These are phyloP conservation scores for Malus hybrid DNA, from an alignment of 331 rosid species.

Conservation along the genomic window DNA sequence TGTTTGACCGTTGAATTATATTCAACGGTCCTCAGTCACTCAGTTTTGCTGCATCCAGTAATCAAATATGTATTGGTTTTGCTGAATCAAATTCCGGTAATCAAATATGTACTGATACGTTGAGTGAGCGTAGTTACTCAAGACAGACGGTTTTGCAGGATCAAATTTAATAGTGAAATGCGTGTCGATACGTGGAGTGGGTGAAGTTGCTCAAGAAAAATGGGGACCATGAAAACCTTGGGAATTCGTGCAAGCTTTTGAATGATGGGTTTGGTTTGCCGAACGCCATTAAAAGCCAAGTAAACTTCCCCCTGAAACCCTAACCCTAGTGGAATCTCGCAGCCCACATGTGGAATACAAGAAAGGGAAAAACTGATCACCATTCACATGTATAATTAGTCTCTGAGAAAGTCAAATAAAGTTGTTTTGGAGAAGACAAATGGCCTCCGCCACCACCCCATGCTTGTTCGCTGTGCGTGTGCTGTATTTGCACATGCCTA, in stretches of 20 bases:
- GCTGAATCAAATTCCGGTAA: too few species aligned
- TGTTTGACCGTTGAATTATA: too few species aligned
- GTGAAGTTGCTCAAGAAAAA: too few species aligned
- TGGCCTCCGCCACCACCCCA: background rate
- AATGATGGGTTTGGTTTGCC: background rate
- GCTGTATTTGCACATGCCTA: background rate
- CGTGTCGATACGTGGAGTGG: too few species aligned
- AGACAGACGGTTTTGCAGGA: too few species aligned
- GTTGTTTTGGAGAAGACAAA: background rate
- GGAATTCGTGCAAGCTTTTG: background rate
- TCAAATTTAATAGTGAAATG: too few species aligned
- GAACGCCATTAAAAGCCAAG: background rate
- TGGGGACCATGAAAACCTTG: too few species aligned
- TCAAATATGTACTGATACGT: too few species aligned
- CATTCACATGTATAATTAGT: background rate
- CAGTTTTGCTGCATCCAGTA: too few species aligned
- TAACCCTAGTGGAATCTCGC: background rate
- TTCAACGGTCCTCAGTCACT: too few species aligned
- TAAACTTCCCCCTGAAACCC: background rate
- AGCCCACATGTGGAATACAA: background rate
- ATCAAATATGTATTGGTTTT: too few species aligned
- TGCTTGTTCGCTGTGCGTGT: background rate
- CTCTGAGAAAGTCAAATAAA: background rate
- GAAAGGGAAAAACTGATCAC: background rate
- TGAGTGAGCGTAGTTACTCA: too few species aligned